These are phyloP conservation scores for Gentiana dahurica DNA, from an alignment of 257 asterid genomes.

Conservation along the genomic window DNA sequence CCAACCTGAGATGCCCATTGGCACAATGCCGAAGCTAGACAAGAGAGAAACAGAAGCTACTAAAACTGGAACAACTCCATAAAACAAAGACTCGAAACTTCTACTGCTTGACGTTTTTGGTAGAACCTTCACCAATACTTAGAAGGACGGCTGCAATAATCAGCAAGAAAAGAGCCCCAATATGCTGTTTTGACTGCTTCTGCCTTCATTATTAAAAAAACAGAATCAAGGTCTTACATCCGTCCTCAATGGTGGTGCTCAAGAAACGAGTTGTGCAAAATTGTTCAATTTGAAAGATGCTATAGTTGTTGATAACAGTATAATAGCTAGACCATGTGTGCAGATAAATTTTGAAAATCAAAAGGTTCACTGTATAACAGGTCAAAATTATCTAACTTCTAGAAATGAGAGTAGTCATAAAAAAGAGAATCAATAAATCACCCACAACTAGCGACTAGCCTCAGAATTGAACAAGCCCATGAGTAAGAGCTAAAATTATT, in stretches of 20 bases:
- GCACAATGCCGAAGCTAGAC: conserved; percentile 93
- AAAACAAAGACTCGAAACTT: conserved; percentile 64
- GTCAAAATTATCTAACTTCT: no score
- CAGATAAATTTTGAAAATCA: no score
- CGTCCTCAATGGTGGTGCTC: not conserved
- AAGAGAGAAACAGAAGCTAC: conserved; percentile 94
- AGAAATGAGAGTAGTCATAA: no score
- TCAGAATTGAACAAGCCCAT: no score
- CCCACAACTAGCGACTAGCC: no score
- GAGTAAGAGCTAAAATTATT: no score
- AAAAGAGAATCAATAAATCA: no score
- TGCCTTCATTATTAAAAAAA: conserved; percentile 41
- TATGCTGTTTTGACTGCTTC: conserved; percentile 79
- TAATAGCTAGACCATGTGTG: no score
- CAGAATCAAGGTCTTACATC: not conserved
- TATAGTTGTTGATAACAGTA: no score
- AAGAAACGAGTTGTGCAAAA: not conserved
- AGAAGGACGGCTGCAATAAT: conserved; percentile 81
- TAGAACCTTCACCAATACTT: conserved; percentile 92
- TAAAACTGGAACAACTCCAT: conserved; percentile 77
- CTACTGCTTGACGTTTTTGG: conserved; percentile 47
- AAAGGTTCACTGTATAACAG: no score
- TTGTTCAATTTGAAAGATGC: not conserved
- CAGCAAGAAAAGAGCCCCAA: conserved; percentile 88
- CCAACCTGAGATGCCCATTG: conserved; percentile 98